phyloP scores from a whole-genome alignment of 164 flowering plant genomes.

The Vitis rotundifolia region DNA sequence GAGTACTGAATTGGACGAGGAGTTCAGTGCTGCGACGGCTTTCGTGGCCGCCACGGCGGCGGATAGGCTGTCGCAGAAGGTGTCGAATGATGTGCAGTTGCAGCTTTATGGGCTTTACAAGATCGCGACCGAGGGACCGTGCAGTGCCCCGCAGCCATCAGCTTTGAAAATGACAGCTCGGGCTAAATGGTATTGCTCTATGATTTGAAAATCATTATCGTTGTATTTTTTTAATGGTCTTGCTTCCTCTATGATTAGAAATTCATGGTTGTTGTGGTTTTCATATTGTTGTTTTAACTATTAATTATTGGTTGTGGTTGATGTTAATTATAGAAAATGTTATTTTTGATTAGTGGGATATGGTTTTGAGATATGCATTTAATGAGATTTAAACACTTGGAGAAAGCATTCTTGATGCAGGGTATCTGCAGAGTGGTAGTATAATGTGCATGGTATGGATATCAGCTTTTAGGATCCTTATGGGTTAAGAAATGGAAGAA shows the following conservation, averaged over 20 bases:
- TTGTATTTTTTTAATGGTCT: neutral
- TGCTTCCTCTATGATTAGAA: neutral
- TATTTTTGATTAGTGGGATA: no score
- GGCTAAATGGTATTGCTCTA: constrained; percentile 76
- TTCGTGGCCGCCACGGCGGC: constrained; percentile 92
- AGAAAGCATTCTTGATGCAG: no score
- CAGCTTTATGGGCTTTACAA: constrained; percentile 90
- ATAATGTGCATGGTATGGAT: no score
- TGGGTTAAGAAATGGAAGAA: no score
- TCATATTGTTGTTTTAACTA: no score
- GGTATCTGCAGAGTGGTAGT: no score
- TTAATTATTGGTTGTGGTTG: no score
- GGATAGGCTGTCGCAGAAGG: constrained; percentile 64
- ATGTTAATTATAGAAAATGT: no score
- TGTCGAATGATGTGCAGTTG: constrained; percentile 70
- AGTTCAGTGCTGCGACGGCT: constrained; percentile 89
- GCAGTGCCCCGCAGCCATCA: constrained; percentile 81
- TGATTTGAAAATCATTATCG: neutral
- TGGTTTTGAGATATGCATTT: no score
- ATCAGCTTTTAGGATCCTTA: no score
- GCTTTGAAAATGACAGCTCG: constrained; percentile 88
- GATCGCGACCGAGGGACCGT: constrained; percentile 97
- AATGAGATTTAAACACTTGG: no score
- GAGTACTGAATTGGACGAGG: constrained; percentile 89
- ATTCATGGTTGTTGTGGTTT: neutral